Base-by-base conservation (phyloP, 352 stramenopile genomes). In the Phytopythium kandeliae region DNA sequence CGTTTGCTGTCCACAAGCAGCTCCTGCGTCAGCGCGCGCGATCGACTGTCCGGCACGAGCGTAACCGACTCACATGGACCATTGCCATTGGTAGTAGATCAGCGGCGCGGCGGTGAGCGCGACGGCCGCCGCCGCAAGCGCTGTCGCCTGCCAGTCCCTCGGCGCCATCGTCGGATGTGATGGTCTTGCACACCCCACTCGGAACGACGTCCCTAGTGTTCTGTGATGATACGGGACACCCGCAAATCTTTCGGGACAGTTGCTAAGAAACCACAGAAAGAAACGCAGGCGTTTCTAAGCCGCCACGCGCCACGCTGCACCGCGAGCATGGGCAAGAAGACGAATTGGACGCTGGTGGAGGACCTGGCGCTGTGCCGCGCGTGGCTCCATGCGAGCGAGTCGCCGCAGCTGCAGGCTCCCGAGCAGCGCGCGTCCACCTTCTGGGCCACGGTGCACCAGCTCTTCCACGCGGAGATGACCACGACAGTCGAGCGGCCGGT, bases 311-410 rank as follows among this genome's bases (percentile, higher is more conserved):
- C 9, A 4, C 4, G 28, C 28, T 10, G 13, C n/a, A 46, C n/a
- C n/a, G n/a, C n/a, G n/a, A n/a, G 17, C 41, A 87, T 91, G 79
- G 79, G 79, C 45, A 91, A 87, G 73, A 91, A 91, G 65, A 85
- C 75, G 33, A 91, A 91, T 52, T 89, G 79, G 77, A 78, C 67
- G 1, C 36, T 65, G 30, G 49, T 63, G 12, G 79, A 91, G 56
- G 75, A 91, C 44, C 67, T 78, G 63, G 66, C 73, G 50, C 69
- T 91, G 26, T 89, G 77, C 46, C 79, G 75, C 46, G 74, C 75
- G 45, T 91, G 79, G 79, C 62, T 87, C 34, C 72, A 58, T 37
- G 77, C 77, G 43, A 81, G 62, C 58, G 74, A 87, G 21, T 46
- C 57, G 15, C 48, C 74, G 47, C 58, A 75, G 46, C 54, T 65